A percentile compares a stretch with the other conserved stretches of the same genome.
Conservation (phyloP, 1,139 yeast genomes). For the Oligophagozyma castellii region DNA sequence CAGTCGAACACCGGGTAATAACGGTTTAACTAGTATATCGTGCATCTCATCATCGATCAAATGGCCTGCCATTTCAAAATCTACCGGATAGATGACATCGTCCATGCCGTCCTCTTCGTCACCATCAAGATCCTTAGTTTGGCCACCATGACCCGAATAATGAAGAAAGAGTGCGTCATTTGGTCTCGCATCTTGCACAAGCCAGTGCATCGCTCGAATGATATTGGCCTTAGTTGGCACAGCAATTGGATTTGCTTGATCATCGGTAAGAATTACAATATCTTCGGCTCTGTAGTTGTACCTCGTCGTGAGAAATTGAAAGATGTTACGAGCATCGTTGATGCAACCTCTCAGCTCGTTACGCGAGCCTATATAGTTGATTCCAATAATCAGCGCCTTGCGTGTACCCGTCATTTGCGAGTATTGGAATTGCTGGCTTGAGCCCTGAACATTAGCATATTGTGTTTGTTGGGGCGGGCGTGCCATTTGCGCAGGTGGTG, state of each 20-base stretch:
- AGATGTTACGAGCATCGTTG: conserved; percentile 62
- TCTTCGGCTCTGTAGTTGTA: conserved; percentile 66
- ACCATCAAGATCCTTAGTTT: conserved; percentile 64
- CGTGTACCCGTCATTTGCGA: conserved; percentile 64
- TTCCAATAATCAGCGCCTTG: conserved; percentile 77
- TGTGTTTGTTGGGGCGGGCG: conserved; percentile 14
- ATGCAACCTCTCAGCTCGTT: conserved; percentile 75
- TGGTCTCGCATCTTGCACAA: conserved; percentile 70
- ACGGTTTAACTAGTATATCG: conserved; percentile 60
- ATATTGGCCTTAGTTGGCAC: conserved; percentile 72
- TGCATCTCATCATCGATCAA: conserved; percentile 81
- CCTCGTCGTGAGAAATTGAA: conserved; percentile 36
- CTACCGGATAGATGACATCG: conserved; percentile 85
- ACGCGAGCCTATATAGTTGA: conserved; percentile 68
- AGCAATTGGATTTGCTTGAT: conserved; percentile 43
- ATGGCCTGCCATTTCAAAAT: conserved; percentile 60
- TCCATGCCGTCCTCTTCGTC: conserved; percentile 88
- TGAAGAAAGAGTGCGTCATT: conserved; percentile 79
- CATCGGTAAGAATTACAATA: conserved; percentile 74
- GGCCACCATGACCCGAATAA: conserved; percentile 92
- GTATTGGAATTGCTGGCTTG: conserved; percentile 37
- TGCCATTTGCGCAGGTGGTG: conserved; percentile 10
- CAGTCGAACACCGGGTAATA: conserved; percentile 72
- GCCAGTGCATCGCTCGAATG: conserved; percentile 82
- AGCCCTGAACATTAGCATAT: conserved; percentile 13